Evolutionary conservation across 441 rosid genomes (phyloP).

Genomic region (Erodium trifolium): DNA sequence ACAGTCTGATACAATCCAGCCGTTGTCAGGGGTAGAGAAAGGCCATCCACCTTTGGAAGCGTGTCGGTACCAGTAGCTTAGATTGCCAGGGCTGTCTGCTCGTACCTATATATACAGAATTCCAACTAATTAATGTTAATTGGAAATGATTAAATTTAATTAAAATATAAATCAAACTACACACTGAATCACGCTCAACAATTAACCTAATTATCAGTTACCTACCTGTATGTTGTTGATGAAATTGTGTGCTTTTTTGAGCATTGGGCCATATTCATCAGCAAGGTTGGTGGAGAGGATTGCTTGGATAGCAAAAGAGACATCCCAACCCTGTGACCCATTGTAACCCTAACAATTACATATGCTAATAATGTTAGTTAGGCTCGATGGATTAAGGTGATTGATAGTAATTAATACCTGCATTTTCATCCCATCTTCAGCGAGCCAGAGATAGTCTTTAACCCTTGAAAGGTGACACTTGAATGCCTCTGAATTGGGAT

Average conservation of each 20-base stretch:
- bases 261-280: conserved; percentile 54
- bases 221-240: conserved; percentile 68
- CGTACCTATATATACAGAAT: conserved; percentile 33
- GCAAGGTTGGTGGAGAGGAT: conserved; percentile 59
- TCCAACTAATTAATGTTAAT: no score
- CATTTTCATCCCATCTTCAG: conserved; percentile 99
- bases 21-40: conserved; percentile 88
- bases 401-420: conserved; percentile 32
- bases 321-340: conserved; percentile 96
- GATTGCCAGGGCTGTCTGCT: conserved; percentile 79
- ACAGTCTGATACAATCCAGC: conserved; percentile 96
- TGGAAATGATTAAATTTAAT: no score
- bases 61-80: conserved; percentile 76
- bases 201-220: no score
- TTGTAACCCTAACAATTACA: conserved; percentile 60
- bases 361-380: no score
- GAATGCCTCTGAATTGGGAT: conserved; percentile 88
- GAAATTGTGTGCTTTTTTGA: conserved; percentile 59
- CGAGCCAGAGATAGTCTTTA: conserved; percentile 78
- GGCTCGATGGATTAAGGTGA: background rate
- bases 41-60: conserved; percentile 99
- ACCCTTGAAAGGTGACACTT: conserved; percentile 84
- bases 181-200: no score
- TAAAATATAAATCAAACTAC: no score
- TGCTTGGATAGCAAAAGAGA: conserved; percentile 77